Base-by-base conservation (phyloP, 768 basidiomycete genomes). In the Boletus coccyginus region DNA sequence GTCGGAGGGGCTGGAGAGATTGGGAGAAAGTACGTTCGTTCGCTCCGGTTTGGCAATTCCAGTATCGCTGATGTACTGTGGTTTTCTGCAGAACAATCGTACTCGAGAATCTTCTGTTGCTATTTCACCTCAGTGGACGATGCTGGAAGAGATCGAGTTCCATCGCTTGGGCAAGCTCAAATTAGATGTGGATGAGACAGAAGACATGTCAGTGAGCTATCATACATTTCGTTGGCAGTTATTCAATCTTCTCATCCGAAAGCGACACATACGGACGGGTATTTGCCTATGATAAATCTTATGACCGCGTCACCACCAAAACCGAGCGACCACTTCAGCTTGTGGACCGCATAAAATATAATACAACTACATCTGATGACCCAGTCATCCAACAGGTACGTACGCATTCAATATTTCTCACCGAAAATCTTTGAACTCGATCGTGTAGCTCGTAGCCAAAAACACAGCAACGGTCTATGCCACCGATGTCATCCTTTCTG, bases 141-240 rank as follows among this genome's bases (percentile, higher is more conserved):
- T 97, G 82, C 77, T 97, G 46, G 97, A 99, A 74, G 97, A 99
- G 76, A 87, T 99, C 64, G 94, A 98, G 70, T 98, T 98, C 77
- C 84, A 90, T 74, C 87, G 96, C 50, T 79, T 99, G 55, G 75
- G 86, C 13, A 99, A 98, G 74, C 78, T 98, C 60, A 82, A 92
- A 47, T 83, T 99, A n/a, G 92, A 94, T 53, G 94, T 98, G 19
- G 92, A 96, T 62, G 88, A 92, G 40, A 91, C 88, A 12, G 92
- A 97, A 65, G 86, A 93, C 60, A 72, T 98, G 94, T 97, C 63
- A 67, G 90, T 70, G 42, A 47, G 31, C 47, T 32, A n/a, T 52
- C 36, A 13, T 46, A 3, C 17, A 27, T 27, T 45, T 29, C 3
- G 29, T n/a, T 16, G 40, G 19, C 35, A 35, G 53, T 40, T 21